phyloP scores from a whole-genome alignment of 2,329 filamentous ascomycete genomes.

The Colletotrichum cuscutae region DNA sequence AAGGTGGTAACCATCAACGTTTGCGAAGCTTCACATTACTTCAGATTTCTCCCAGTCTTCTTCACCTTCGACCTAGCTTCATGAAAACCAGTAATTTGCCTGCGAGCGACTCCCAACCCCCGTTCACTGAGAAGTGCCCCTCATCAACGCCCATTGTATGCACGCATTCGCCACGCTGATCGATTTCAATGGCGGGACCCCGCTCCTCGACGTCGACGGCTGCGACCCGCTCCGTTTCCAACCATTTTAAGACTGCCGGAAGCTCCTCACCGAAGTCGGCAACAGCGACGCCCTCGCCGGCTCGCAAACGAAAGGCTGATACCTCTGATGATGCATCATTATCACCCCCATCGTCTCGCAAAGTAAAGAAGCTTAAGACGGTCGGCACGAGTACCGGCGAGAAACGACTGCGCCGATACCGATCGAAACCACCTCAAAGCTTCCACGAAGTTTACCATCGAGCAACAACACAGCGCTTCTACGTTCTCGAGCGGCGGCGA shows the following conservation, averaged over 20 bases:
- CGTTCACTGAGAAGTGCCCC: not conserved
- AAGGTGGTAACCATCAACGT: not conserved
- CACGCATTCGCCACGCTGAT: too few species aligned
- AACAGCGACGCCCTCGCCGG: not conserved
- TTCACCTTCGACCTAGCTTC: not conserved
- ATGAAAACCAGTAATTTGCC: too few species aligned
- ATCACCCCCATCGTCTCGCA: not conserved
- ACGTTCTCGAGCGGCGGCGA: conserved; percentile 54
- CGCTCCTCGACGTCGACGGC: not conserved
- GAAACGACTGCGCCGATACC: conserved; percentile 49
- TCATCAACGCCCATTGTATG: too few species aligned
- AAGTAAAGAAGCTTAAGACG: conserved; percentile 6
- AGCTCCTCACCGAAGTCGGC: not conserved
- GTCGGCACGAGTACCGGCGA: conserved; percentile 38
- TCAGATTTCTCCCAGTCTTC: not conserved
- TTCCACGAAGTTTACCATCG: conserved; percentile 51
- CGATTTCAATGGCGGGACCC: not conserved
- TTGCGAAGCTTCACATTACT: not conserved
- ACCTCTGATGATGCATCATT: not conserved
- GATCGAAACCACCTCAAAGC: conserved; percentile 44
- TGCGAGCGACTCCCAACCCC: not conserved
- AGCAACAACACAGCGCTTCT: conserved; percentile 57
- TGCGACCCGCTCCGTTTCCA: not conserved
- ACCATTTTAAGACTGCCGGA: not conserved
- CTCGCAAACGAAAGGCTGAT: conserved; percentile 10